These are phyloP conservation scores for Pyrenophora tritici-repentis DNA, from an alignment of 2,329 filamentous ascomycete species.

Conservation along the genomic window DNA sequence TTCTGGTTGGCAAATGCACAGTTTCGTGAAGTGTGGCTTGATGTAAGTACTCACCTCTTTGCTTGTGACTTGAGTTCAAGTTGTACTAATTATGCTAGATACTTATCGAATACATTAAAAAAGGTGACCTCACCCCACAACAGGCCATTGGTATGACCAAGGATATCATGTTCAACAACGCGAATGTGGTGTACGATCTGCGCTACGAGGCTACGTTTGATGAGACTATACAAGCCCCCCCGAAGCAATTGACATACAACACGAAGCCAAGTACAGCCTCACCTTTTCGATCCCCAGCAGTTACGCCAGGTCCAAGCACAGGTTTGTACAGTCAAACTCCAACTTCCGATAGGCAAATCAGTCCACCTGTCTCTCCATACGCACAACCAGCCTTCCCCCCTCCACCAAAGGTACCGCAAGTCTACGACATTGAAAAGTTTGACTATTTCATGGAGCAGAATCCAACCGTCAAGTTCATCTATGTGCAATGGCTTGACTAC, in stretches of 20 bases:
- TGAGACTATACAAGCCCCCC: constrained; percentile 26
- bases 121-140: constrained; percentile 62
- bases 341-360: constrained; percentile 6
- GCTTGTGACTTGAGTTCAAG: background rate
- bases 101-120: constrained; percentile 68
- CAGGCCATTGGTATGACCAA: constrained; percentile 69
- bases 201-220: constrained; percentile 48
- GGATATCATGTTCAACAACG: constrained; percentile 75
- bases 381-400: constrained; percentile 33
- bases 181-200: constrained; percentile 75
- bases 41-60: constrained; percentile 51
- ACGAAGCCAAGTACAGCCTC: constrained; percentile 26
- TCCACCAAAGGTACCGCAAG: constrained; percentile 33
- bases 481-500: constrained; percentile 78
- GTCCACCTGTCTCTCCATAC: constrained; percentile 19
- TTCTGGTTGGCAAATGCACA: constrained; percentile 75
- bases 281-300: constrained; percentile 13
- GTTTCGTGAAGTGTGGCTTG: constrained; percentile 71
- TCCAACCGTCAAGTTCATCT: constrained; percentile 65
- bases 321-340: constrained; percentile 6
- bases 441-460: constrained; percentile 58
- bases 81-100: constrained; percentile 52
- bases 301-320: constrained; percentile 14
- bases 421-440: constrained; percentile 48
- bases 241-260: constrained; percentile 33